Conservation (phyloP, 2,329 filamentous ascomycete species). For the Neofusicoccum parvum region DNA sequence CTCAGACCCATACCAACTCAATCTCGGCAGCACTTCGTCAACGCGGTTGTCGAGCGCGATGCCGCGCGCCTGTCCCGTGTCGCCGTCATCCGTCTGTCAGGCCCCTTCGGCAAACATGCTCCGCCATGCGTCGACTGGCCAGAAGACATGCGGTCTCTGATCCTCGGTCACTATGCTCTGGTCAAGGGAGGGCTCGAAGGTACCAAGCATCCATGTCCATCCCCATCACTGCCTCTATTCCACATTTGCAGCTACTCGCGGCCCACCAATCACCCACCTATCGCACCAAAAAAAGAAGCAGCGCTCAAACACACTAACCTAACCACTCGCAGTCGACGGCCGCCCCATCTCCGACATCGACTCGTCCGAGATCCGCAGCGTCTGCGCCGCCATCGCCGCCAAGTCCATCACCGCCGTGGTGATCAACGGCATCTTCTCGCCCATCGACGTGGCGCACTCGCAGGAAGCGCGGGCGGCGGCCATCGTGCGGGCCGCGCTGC, state of each 20-base stretch:
- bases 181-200: slow-evolving; percentile 49
- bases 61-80: slow-evolving; percentile 35
- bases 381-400: slow-evolving; percentile 37
- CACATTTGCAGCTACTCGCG: too few relatives aligned
- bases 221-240: too few relatives aligned
- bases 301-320: slow-evolving; percentile 18
- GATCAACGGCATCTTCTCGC: slow-evolving; percentile 51
- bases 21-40: slow-evolving; percentile 53
- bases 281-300: slow-evolving; percentile 48
- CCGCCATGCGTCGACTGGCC: slow-evolving; percentile 58
- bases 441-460: slow-evolving; percentile 45
- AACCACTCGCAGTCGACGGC: neutral
- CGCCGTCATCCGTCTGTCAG: slow-evolving; percentile 58
- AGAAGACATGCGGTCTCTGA: slow-evolving; percentile 46
- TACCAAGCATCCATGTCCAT: too few relatives aligned
- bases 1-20: neutral
- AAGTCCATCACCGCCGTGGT: slow-evolving; percentile 44
- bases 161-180: slow-evolving; percentile 48
- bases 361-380: slow-evolving; percentile 1
- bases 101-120: slow-evolving; percentile 55
- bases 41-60: slow-evolving; percentile 52
- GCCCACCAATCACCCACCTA: slow-evolving; percentile 21
- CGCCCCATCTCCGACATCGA: slow-evolving; percentile 31
- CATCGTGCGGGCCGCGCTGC: slow-evolving; percentile 41
- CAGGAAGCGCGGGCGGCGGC: slow-evolving; percentile 46